Evolutionary conservation across 1,284 basidiomycete genomes (phyloP).

Genomic region (Apiotrichum siamense): DNA sequence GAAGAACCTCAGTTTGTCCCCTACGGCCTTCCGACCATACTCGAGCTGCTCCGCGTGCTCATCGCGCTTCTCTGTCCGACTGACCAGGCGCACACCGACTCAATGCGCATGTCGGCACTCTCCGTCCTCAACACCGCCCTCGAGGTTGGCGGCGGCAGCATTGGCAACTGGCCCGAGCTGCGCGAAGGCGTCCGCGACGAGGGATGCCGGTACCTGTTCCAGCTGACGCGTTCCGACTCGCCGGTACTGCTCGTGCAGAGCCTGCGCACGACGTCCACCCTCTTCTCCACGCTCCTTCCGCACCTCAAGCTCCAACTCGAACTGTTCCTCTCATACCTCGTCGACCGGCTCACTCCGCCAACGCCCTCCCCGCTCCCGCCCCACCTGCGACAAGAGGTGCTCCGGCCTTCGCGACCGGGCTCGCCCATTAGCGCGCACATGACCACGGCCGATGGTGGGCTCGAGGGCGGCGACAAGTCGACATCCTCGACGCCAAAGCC

Average conservation of each 20-base stretch:
- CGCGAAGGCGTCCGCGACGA: conserved; percentile 57
- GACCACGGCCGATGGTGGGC: conserved; percentile 10
- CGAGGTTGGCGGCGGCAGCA: conserved; percentile 70
- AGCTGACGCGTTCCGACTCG: conserved; percentile 85
- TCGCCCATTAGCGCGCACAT: conserved; percentile 48
- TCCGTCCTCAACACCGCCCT: conserved; percentile 84
- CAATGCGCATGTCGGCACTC: conserved; percentile 84
- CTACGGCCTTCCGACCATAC: conserved; percentile 87
- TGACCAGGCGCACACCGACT: conserved; percentile 92
- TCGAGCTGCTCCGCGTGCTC: conserved; percentile 88
- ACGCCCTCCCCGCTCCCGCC: conserved; percentile 35
- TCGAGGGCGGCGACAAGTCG: conserved; percentile 10
- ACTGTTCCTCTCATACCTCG: conserved; percentile 85
- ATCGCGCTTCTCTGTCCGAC: conserved; percentile 92
- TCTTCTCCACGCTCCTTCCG: conserved; percentile 80
- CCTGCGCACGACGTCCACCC: conserved; percentile 76
- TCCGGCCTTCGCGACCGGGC: conserved; percentile 50
- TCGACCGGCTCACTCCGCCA: conserved; percentile 75
- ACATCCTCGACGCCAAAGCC: conserved; percentile 30
- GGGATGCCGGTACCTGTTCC: conserved; percentile 92
- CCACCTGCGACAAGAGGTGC: conserved; percentile 24
- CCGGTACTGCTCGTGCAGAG: conserved; percentile 69
- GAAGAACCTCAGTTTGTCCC: conserved; percentile 32
- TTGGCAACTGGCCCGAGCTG: conserved; percentile 57
- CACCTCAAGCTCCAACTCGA: conserved; percentile 96